Base-by-base conservation (phyloP, 164 flowering plant species). In the Platanus orientalis region DNA sequence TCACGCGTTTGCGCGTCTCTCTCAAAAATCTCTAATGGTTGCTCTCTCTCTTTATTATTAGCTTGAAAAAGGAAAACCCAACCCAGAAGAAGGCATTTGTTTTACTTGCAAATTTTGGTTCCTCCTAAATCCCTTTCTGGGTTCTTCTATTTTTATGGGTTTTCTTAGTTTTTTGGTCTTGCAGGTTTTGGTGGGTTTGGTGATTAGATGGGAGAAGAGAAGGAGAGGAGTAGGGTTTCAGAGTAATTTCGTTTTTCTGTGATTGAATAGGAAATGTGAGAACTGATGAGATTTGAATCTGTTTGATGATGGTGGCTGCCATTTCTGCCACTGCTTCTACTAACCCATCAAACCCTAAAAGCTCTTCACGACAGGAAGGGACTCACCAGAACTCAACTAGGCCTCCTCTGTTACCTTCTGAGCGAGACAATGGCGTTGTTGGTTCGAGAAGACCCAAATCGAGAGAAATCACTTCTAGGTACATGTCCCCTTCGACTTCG, bases 381-480 rank as follows among this genome's bases (percentile, higher is more conserved):
- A 49, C 6, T 13, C 40, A 61, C 28, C 67, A 60, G 39, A 67
- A 54, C 60, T 49, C 68, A 23, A 60, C 56, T 44, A 69, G 85
- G 28, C 76, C 82, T 2, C 88, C 86, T 24, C 73, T 86, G 52
- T 68, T 79, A 28, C 86, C 81, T 49, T 80, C 86, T 0, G 84
- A 83, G 65, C 79, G 69, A 29, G 85, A 77, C 71, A 81, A 79
- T 71, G 78, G 81, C 12, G 48, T 50, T 39, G 72, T 48, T 64
- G 59, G 54, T 23, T 56, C 67, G 7, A 62, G 79, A 62, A 81
- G 75, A 65, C 86, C 87, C 68, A 80, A 83, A 80, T 81, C 86
- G 24, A 82, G 77, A 61, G 75, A 76, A 49, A 84, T 90, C 57
- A 69, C 90, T 45, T 90, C 97, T 16, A 79, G 96, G 67, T 93